Evolutionary conservation across 768 basidiomycete genomes (phyloP), one percentile per base, ranked within the genome.

Genomic region (Termitomyces titanicus): DNA sequence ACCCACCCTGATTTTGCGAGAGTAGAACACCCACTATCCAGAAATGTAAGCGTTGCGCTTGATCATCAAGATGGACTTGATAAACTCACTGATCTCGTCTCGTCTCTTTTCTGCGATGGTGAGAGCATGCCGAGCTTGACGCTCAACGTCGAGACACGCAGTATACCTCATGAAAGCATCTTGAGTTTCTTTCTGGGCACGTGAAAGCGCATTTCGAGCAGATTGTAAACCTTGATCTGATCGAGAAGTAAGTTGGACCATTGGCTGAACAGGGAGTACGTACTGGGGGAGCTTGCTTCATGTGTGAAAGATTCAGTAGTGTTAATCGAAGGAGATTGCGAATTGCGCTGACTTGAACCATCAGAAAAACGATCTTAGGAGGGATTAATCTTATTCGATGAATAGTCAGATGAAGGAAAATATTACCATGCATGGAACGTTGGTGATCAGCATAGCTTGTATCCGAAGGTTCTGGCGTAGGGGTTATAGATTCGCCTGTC

Each of bases 91-190:
- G 64, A 82, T 77, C 54, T 86, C 84, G 62, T 89, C 88, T 59
- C 86, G 79, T 46, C 85, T 82, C 67, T 84, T 85, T 63, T 89
- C 88, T 51, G 84, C 84, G 53, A 81, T 72, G 6, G 68, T 68
- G 11, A 89, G 83, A 56, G 84, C 82, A 61, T 82, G 80, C 61
- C 83, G 76, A 46, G 87, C 86, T 66, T 84, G 83, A 40, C 76
- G 74, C 64, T 90, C 88, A 11, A 80, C 71, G 62, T 89, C 86
- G 17, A 89, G 73, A 68, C 83, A 87, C 11, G 81, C 76, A 11
- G 82, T 88, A 62, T 89, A 89, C 48, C 81, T 73, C 65, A 83
- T 75, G 63, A 88, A 86, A 3, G 86, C 80, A 40, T 88, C 87
- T 62, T 88, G 85, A 0, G 86, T 84, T 47, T 88, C 86, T 63